These are phyloP conservation scores for Termitomyces sp. DNA, from an alignment of 768 basidiomycete genomes.

Conservation along the genomic window DNA sequence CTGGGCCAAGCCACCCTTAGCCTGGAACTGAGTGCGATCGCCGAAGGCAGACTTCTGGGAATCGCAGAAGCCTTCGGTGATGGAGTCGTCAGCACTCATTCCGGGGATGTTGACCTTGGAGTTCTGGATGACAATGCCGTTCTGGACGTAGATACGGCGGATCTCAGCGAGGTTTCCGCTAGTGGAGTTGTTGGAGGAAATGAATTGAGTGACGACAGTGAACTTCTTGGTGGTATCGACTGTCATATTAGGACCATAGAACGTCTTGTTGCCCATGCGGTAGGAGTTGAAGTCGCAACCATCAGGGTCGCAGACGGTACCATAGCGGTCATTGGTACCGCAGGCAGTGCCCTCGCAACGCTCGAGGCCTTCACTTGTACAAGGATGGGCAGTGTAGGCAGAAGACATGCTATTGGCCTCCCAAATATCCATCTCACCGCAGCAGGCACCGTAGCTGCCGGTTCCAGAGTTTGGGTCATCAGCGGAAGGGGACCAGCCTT, in stretches of 20 bases:
- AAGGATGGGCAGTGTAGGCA: slow-evolving; percentile 52
- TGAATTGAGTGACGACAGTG: slow-evolving; percentile 60
- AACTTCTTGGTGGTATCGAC: slow-evolving; percentile 49
- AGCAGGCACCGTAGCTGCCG: slow-evolving; percentile 49
- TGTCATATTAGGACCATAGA: slow-evolving; percentile 45
- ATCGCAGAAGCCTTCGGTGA: slow-evolving; percentile 47
- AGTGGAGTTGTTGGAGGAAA: slow-evolving; percentile 41
- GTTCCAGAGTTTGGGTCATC: slow-evolving; percentile 43
- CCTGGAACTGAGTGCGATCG: slow-evolving; percentile 42
- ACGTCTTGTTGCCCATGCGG: slow-evolving; percentile 45
- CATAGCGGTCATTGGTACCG: slow-evolving; percentile 33
- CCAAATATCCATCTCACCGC: slow-evolving; percentile 60
- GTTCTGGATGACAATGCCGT: slow-evolving; percentile 50
- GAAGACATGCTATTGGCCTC: slow-evolving; percentile 51
- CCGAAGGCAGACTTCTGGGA: slow-evolving; percentile 45
- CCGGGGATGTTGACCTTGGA: slow-evolving; percentile 43
- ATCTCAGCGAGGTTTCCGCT: slow-evolving; percentile 49
- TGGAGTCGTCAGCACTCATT: slow-evolving; percentile 36
- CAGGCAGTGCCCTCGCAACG: slow-evolving; percentile 42
- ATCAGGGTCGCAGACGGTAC: slow-evolving; percentile 20
- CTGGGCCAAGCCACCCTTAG: slow-evolving; percentile 35
- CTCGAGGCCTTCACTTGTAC: slow-evolving; percentile 35
- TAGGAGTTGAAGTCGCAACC: slow-evolving; percentile 64
- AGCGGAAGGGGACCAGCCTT: slow-evolving; percentile 34
- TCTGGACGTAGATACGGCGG: slow-evolving; percentile 52